Evolutionary conservation across 83 land plant species (phyloP), one percentile per base, ranked within the genome.

Genomic region (Thuja plicata): DNA sequence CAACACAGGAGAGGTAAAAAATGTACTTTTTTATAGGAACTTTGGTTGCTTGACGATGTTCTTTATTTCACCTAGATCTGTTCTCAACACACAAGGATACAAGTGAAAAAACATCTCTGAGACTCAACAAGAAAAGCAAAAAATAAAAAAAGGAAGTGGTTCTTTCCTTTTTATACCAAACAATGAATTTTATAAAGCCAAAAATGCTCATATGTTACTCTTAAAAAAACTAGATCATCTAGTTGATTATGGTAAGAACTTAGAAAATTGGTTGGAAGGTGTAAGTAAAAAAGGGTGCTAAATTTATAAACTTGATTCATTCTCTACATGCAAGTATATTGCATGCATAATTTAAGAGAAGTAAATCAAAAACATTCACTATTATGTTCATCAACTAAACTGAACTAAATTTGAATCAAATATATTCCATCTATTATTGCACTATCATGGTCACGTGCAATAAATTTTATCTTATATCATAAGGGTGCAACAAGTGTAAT

Each of bases 181-280:
- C 32, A 88, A 77, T 77, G 41, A 86, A 34, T 35, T 37, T 86
- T 60, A 86, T 86, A 34, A 41, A 16, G 80, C 71, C 41, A 46
- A 43, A 80, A 3, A 80, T 80, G 8, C 84, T 41, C 43, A 40
- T 80, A 40, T 24, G 57, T 34, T 86, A 54, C 87, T 37, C 30
- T 21, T 32, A 9, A 52, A 24, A 52, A n/a, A n/a, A 50, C 13
- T 50, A 1, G 52, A 50, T 50, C 54, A 50, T 10, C 54, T 50
- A 12, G 54, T 1, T 50, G 54, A 50, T 50, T 50, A 11, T 11
- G 13, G 54, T 50, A 50, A 50, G 54, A 50, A 50, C 54, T 50
- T 50, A 50, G 54, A 50, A 50, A 50, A 50, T 11, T 46, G 54
- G 54, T 46, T 46, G 50, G 50, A 46, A 46, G 50, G 8, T 50